Evolutionary conservation across 2,329 filamentous ascomycete genomes (phyloP), one percentile per base, ranked within the genome.

Genomic region (Aspergillus sp.): DNA sequence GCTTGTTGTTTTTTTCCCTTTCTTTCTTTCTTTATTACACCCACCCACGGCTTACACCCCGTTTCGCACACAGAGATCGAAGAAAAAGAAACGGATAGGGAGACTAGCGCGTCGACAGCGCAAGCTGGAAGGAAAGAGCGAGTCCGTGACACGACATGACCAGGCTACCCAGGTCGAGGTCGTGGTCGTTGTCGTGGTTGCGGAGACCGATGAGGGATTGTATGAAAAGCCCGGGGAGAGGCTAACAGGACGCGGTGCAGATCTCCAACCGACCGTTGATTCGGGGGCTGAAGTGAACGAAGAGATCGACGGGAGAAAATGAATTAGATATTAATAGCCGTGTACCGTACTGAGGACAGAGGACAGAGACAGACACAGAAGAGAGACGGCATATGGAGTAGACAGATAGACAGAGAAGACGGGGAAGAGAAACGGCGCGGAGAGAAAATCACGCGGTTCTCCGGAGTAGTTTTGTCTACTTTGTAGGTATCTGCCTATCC

Each of bases 61-160:
- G 34, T 36, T 19, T 36, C 36, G 26, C 36, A 39, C 36, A 28
- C 36, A 7, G 12, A 19, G 27, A 10, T 9, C 4, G 9, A 39
- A 28, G 19, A 39, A 39, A 28, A 3, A 8, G 8, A 39, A 34
- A 44, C 19, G 27, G 33, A 28, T 7, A 44, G 38, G 26, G 26
- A 35, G 30, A 10, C 29, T 33, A 45, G 55, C 41, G 43, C 44
- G 53, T 54, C 41, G 48, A 52, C 50, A 54, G 53, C 60, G 59
- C 55, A 53, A 48, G 49, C 48, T 45, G 54, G 56, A 55, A 60
- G 55, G 50, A 51, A 45, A 57, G 50, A 49, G 44, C 41, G 57
- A 57, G 51, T 52, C 49, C 53, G 55, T 51, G 55, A 57, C 57
- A 60, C 54, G 57, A 60, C 61, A 63, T 63, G 56, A 55, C 56